Evolutionary conservation across 345 rosid genomes (phyloP), one percentile per base, ranked within the genome.

Genomic region (Hibiscus tridactylites): DNA sequence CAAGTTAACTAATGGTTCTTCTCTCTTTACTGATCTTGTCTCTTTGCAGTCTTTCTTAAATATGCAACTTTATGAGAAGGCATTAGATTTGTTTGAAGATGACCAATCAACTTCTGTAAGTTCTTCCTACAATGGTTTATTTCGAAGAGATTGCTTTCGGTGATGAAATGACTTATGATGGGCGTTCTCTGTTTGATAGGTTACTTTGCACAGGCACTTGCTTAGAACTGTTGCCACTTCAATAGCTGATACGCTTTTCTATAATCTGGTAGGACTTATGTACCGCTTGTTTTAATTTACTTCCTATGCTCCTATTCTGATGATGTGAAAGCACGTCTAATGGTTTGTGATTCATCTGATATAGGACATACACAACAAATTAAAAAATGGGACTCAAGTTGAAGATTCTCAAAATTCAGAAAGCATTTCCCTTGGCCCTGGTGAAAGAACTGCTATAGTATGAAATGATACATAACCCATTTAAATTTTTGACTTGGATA

Each of bases 1-100:
- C 17, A 62, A 0, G 21, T 68, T 17, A 56, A 53, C 65, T 79
- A 68, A 68, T 17, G 47, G 33, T 26, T 73, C 42, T 68, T 39
- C 42, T 35, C 58, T 19, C 1, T 52, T 64, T 39, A 47, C 65
- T 77, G 19, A 44, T 49, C 59, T 65, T 72, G 71, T 63, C 42
- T 71, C 47, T 66, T 73, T 65, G 84, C 86, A 95, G 99, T 84
- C 92, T 79, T 91, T 86, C 88, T 80, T 88, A 75, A 90, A 91
- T 75, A 79, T 91, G 88, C 99, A 95, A 81, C 87, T 95, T 69
- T 91, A 91, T 71, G 99, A 89, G 76, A 95, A 89, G 68, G 96
- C 99, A 5, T 75, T 95, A 42, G 96, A 88, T 74, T 82, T 95
- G 77, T 95, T 95, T 70, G 97, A 91, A 70, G 99, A 89, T 80